Conservation (phyloP, 441 rosid genomes). For the Lepidium campestre region DNA sequence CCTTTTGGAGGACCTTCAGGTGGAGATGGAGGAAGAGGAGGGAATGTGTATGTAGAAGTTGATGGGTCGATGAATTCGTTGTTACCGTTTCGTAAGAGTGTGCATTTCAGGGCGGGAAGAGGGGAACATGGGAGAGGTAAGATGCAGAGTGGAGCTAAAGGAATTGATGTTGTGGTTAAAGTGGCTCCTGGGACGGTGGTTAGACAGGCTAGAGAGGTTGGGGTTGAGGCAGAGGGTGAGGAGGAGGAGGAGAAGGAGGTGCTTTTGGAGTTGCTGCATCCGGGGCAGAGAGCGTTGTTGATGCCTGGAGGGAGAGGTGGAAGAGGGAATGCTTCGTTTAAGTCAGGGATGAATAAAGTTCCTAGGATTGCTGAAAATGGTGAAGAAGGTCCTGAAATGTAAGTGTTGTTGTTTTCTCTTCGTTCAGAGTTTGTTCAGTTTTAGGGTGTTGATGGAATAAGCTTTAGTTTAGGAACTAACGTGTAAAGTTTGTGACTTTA, state of each 20-base stretch:
- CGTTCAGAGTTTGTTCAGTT: background rate
- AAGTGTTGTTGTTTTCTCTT: conserved; percentile 30
- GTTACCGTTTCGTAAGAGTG: conserved; percentile 68
- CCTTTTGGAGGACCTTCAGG: conserved; percentile 93
- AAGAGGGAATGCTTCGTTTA: conserved; percentile 87
- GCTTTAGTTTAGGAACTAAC: background rate
- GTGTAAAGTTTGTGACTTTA: conserved; percentile 7
- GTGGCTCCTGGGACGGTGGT: conserved; percentile 85
- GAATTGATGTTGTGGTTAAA: conserved; percentile 75
- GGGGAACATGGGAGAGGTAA: conserved; percentile 78
- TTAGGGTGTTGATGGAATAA: background rate
- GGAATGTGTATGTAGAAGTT: conserved; percentile 74
- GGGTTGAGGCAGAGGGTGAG: conserved; percentile 49
- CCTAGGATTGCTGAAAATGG: conserved; percentile 94
- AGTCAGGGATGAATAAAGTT: conserved; percentile 70
- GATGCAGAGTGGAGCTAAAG: conserved; percentile 67
- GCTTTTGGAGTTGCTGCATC: conserved; percentile 69
- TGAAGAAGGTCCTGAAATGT: conserved; percentile 91
- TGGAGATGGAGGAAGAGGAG: conserved; percentile 95
- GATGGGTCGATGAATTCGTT: conserved; percentile 78
- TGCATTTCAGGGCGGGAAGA: conserved; percentile 81
- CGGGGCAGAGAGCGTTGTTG: conserved; percentile 74
- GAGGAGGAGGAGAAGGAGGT: conserved; percentile 66
- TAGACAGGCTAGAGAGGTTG: conserved; percentile 53
- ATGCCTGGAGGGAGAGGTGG: conserved; percentile 97